Conservation (phyloP, 768 basidiomycete genomes). For the Termitomyces sp. region DNA sequence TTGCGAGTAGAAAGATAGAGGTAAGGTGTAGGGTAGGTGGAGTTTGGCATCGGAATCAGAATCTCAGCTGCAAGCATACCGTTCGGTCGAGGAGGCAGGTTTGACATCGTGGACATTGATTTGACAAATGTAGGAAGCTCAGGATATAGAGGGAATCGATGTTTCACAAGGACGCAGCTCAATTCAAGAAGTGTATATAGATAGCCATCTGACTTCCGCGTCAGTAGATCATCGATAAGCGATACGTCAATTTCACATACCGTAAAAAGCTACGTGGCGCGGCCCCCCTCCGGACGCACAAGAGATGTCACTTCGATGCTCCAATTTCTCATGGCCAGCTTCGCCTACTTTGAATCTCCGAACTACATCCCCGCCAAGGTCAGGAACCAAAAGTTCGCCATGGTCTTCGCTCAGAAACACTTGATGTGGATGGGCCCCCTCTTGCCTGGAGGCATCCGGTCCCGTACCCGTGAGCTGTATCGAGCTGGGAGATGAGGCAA, state of each 20-base stretch:
- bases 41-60: slow-evolving; percentile 49
- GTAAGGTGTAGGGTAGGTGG: slow-evolving; percentile 47
- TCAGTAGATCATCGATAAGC: neutral
- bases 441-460: slow-evolving; percentile 63
- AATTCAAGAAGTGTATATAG: slow-evolving; percentile 70
- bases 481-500: slow-evolving; percentile 23
- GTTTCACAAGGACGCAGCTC: slow-evolving; percentile 48
- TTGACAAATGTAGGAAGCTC: slow-evolving; percentile 35
- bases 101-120: slow-evolving; percentile 42
- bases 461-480: slow-evolving; percentile 49
- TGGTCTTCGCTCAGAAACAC: slow-evolving; percentile 42
- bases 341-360: slow-evolving; percentile 43
- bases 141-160: slow-evolving; percentile 42
- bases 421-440: slow-evolving; percentile 74
- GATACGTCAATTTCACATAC: slow-evolving; percentile 28
- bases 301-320: slow-evolving; percentile 38
- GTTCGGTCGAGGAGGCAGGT: slow-evolving; percentile 35
- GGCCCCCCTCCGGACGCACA: slow-evolving; percentile 61
- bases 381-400: slow-evolving; percentile 63
- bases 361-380: slow-evolving; percentile 70
- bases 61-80: slow-evolving; percentile 67
- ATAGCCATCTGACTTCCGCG: slow-evolving; percentile 38
- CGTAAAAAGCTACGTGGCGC: slow-evolving; percentile 58
- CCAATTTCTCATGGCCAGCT: slow-evolving; percentile 36
- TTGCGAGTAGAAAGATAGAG: slow-evolving; percentile 75